These are phyloP conservation scores for Triticum urartu DNA, from an alignment of 176 grass and related monocot species.

Conservation along the genomic window DNA sequence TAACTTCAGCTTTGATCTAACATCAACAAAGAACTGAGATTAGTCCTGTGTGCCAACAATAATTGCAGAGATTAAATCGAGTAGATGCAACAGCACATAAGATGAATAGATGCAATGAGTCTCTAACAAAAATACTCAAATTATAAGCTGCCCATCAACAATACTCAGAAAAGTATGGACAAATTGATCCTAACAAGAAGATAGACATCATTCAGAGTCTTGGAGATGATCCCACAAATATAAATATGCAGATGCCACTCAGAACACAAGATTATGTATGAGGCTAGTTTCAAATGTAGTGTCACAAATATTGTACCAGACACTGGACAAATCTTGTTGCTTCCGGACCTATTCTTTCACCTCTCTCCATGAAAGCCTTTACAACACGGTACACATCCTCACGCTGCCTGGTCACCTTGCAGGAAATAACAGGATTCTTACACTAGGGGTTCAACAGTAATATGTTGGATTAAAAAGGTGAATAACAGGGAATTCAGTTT, in stretches of 20 bases:
- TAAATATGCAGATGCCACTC: constrained; percentile 22
- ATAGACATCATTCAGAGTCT: constrained; percentile 8
- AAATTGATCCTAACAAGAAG: not conserved
- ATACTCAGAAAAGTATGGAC: constrained; percentile 2
- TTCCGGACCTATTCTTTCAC: constrained; percentile 63
- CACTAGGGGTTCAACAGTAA: constrained; percentile 36
- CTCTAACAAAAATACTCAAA: constrained; percentile 10
- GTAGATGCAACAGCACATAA: not conserved
- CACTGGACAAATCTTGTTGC: constrained; percentile 67
- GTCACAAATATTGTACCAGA: constrained; percentile 57
- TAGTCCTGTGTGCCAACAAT: constrained; percentile 7
- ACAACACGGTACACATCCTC: constrained; percentile 88
- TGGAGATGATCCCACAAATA: not conserved
- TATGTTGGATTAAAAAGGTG: not conserved
- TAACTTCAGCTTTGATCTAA: constrained; percentile 23
- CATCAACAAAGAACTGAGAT: not conserved
- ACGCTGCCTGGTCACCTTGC: constrained; percentile 90
- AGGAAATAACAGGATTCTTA: constrained; percentile 60
- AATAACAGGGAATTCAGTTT: constrained; percentile 6
- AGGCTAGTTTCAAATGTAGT: constrained; percentile 1
- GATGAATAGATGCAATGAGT: not conserved
- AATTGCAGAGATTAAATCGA: constrained; percentile 11
- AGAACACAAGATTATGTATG: constrained; percentile 1
- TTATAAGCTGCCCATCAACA: not conserved
- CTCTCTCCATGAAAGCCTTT: constrained; percentile 75